Percentiles rank a stretch among this genome's conserved stretches.
Evolutionary conservation across 306 rosid species (phyloP).

Genomic region (Geum urbanum): DNA sequence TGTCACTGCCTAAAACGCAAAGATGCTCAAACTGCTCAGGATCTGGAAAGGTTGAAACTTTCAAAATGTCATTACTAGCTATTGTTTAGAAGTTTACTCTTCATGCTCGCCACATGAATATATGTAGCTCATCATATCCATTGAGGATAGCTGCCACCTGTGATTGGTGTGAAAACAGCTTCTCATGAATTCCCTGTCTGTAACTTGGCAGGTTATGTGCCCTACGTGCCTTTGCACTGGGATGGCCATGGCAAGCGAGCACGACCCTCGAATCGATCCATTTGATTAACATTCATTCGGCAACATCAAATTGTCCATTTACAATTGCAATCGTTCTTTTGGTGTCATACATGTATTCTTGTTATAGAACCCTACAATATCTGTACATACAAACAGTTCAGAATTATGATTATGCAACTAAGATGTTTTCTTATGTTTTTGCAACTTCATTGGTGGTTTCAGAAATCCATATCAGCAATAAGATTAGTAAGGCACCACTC

Average conservation of each 20-base stretch:
- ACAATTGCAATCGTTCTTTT: background rate
- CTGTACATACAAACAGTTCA: constrained; percentile 13
- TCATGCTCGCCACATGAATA: background rate
- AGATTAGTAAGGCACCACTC: background rate
- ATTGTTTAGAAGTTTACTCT: background rate
- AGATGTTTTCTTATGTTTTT: background rate
- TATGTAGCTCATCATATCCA: background rate
- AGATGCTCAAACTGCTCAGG: constrained; percentile 96
- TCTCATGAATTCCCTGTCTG: background rate
- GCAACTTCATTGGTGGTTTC: background rate
- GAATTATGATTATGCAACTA: background rate
- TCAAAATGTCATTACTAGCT: background rate
- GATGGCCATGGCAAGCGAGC: constrained; percentile 99
- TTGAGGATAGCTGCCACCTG: background rate
- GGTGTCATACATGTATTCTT: background rate
- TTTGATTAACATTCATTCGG: constrained; percentile 47
- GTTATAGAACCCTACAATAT: background rate
- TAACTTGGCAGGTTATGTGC: constrained; percentile 79
- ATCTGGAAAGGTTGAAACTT: constrained; percentile 77
- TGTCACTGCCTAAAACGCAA: constrained; percentile 67
- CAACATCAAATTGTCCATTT: background rate
- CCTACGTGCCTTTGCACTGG: constrained; percentile 99
- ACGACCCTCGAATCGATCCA: constrained; percentile 91
- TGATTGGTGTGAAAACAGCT: background rate
- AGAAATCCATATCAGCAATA: background rate